phyloP scores from a whole-genome alignment of 164 flowering plant genomes.

The Tinospora cordifolia region DNA sequence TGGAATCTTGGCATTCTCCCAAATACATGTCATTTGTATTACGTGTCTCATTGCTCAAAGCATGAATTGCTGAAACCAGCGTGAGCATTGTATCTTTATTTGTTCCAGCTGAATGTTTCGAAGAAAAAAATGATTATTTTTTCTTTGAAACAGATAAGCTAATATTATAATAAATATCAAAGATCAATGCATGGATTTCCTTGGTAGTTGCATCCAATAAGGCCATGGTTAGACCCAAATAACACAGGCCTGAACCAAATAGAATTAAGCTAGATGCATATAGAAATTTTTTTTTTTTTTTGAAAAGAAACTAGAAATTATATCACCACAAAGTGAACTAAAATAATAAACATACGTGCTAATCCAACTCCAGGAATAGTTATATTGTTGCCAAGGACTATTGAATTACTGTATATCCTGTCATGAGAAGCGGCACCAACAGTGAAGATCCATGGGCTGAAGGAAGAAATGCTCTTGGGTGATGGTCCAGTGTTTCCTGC shows the following conservation, averaged over 20 bases:
- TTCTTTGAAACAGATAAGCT: background rate
- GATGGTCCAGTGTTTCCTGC: slow-evolving; percentile 99
- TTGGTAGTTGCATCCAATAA: background rate
- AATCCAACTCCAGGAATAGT: slow-evolving; percentile 86
- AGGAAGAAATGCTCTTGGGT: slow-evolving; percentile 83
- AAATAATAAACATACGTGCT: slow-evolving; percentile 54
- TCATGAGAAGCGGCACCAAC: slow-evolving; percentile 96
- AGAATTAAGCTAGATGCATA: background rate
- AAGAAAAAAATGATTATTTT: background rate
- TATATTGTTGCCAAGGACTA: slow-evolving; percentile 67
- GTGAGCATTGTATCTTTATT: slow-evolving; percentile 37
- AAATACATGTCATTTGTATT: slow-evolving; percentile 53
- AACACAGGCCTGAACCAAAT: background rate
- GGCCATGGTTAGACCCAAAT: background rate
- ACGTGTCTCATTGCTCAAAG: slow-evolving; percentile 50
- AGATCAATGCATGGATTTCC: background rate
- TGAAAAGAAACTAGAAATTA: background rate
- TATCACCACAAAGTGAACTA: background rate
- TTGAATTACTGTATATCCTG: slow-evolving; percentile 63
- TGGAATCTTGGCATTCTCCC: slow-evolving; percentile 87
- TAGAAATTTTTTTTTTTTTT: background rate
- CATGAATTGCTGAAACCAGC: slow-evolving; percentile 70
- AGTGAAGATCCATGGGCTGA: slow-evolving; percentile 98
- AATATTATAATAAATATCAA: background rate
- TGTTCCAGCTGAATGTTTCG: slow-evolving; percentile 64